These are phyloP conservation scores for Schoenoplectus tabernaemontani DNA, from an alignment of 202 grass and related monocot genomes.

Conservation along the genomic window DNA sequence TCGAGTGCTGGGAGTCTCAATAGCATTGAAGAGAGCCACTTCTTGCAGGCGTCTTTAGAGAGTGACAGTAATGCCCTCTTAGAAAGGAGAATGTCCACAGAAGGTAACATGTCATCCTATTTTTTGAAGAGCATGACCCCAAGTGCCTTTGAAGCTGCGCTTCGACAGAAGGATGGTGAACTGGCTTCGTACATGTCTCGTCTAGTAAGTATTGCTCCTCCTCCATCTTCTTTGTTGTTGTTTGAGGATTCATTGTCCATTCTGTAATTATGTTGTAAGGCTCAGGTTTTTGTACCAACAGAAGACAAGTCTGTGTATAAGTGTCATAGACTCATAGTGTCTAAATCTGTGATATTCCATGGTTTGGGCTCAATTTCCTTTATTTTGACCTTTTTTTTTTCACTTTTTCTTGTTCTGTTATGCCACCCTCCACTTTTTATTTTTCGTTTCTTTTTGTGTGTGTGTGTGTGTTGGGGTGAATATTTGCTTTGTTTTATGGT, in stretches of 20 bases:
- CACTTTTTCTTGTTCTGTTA: not conserved
- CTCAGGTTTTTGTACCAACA: not conserved
- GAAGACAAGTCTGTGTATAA: not conserved
- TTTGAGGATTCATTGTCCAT: not conserved
- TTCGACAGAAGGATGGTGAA: constrained; percentile 96
- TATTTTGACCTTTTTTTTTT: not conserved
- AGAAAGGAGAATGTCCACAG: constrained; percentile 82
- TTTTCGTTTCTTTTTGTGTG: no score
- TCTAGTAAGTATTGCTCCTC: constrained; percentile 41
- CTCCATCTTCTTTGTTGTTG: not conserved
- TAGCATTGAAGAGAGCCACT: constrained; percentile 84
- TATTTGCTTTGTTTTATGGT: not conserved
- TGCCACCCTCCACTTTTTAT: not conserved
- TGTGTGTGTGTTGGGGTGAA: not conserved
- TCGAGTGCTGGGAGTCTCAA: constrained; percentile 54
- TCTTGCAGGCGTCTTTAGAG: constrained; percentile 90
- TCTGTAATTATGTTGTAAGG: not conserved
- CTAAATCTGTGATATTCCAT: not conserved
- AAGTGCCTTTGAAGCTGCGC: constrained; percentile 90
- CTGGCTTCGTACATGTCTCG: constrained; percentile 92
- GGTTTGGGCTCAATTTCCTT: not conserved
- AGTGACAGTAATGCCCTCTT: constrained; percentile 54
- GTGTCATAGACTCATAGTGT: not conserved
- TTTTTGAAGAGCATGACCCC: constrained; percentile 98
- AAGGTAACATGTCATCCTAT: constrained; percentile 74